Evolutionary conservation across 192 early-diverging fungal species (phyloP).

Genomic region (Rhizophagus sp.): DNA sequence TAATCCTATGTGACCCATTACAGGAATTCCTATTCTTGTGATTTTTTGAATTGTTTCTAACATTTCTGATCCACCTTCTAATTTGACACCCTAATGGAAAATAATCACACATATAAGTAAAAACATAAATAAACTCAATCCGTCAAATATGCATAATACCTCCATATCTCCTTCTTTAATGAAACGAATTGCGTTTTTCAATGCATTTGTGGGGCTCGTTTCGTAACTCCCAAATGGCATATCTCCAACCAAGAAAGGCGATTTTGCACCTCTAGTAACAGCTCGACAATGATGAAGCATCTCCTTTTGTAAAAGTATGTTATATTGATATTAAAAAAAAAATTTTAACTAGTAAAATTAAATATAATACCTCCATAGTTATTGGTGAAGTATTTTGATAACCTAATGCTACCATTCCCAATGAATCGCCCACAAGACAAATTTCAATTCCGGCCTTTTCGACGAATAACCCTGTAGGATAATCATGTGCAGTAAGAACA

Average conservation of each 20-base stretch:
- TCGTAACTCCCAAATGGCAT: constrained; percentile 96
- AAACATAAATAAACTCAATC: neutral
- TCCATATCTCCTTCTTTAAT: constrained; percentile 90
- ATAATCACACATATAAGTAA: neutral
- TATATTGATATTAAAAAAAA: neutral
- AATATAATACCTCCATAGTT: constrained; percentile 75
- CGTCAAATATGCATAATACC: constrained; percentile 29
- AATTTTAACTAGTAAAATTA: neutral
- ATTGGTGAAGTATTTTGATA: constrained; percentile 81
- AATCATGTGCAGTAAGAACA: constrained; percentile 97
- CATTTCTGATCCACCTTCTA: constrained; percentile 92
- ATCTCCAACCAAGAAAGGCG: constrained; percentile 84
- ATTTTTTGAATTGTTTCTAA: constrained; percentile 75
- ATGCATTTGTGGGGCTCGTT: constrained; percentile 65
- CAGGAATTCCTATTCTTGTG: constrained; percentile 87
- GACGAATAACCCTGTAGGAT: constrained; percentile 82
- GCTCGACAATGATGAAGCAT: constrained; percentile 96
- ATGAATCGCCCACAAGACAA: constrained; percentile 89
- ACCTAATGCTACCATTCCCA: constrained; percentile 97
- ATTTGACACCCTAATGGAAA: constrained; percentile 73
- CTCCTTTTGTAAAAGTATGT: constrained; percentile 52
- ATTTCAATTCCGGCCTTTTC: constrained; percentile 87
- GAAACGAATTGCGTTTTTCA: constrained; percentile 79
- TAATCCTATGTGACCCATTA: constrained; percentile 92
- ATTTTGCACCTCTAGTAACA: constrained; percentile 77